Evolutionary conservation across 2,329 filamentous ascomycete species (phyloP).

Genomic region (Massarina eburnea): DNA sequence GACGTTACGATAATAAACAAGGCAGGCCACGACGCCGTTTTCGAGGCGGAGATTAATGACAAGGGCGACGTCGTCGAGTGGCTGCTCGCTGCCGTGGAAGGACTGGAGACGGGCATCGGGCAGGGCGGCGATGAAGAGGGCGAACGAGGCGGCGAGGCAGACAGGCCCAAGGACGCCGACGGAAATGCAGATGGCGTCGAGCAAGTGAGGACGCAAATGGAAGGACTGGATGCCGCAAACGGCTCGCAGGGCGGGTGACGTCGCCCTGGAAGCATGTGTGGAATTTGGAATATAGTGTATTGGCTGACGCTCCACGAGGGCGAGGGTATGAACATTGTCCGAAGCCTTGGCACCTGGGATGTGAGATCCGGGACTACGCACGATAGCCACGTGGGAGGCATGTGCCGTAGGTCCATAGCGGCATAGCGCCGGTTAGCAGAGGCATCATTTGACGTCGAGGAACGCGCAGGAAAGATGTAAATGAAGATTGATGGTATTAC

Average conservation of each 20-base stretch:
- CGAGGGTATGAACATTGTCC: constrained; percentile 7
- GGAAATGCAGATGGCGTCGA: constrained; percentile 27
- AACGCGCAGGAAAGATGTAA: too few relatives aligned
- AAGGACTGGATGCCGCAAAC: constrained; percentile 28
- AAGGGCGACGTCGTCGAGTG: constrained; percentile 53
- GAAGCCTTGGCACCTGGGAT: constrained; percentile 4
- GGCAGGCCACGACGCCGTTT: constrained; percentile 69
- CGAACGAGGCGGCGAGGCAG: constrained; percentile 17
- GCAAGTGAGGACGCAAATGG: constrained; percentile 35
- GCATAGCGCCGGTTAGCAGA: background rate
- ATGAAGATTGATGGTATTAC: too few relatives aligned
- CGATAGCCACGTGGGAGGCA: constrained; percentile 20
- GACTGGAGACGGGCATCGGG: constrained; percentile 41
- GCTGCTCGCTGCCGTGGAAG: constrained; percentile 50
- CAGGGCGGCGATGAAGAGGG: constrained; percentile 29
- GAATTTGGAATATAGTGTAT: constrained; percentile 3
- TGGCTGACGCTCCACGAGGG: constrained; percentile 20
- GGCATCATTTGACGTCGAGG: too few relatives aligned
- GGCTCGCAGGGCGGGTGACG: constrained; percentile 27
- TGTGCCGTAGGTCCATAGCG: constrained; percentile 4
- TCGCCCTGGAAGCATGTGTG: background rate
- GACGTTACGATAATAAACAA: constrained; percentile 78
- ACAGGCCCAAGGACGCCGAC: constrained; percentile 13
- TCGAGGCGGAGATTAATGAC: constrained; percentile 53
- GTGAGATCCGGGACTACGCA: constrained; percentile 14